Conservation (phyloP, 306 rosid species). For the Pterocarpus macrocarpus region DNA sequence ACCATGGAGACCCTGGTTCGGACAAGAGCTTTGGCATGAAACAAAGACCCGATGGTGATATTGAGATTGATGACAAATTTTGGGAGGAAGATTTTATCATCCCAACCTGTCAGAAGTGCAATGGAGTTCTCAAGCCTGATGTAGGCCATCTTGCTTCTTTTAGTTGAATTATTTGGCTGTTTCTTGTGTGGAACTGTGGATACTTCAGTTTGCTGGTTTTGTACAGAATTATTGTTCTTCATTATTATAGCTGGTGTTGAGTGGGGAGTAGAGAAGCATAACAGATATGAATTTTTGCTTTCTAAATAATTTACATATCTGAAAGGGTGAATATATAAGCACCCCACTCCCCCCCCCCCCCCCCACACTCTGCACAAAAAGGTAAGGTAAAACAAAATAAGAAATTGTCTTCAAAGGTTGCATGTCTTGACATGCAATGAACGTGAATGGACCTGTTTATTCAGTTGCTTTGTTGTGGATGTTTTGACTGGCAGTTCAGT, state of each 20-base stretch:
- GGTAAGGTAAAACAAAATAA: not conserved
- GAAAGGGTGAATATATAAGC: not conserved
- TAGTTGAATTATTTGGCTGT: constrained; percentile 25
- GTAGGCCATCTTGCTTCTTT: constrained; percentile 58
- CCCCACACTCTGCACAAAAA: not conserved
- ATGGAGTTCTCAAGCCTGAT: constrained; percentile 92
- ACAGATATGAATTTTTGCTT: not conserved
- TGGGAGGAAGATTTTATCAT: constrained; percentile 93
- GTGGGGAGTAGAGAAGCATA: constrained; percentile 21
- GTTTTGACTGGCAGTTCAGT: no score
- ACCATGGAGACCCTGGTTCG: constrained; percentile 75
- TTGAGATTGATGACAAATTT: constrained; percentile 90
- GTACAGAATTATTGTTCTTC: constrained; percentile 12
- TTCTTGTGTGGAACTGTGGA: not conserved
- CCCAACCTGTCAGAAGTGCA: constrained; percentile 86
- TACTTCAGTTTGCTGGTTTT: constrained; percentile 13
- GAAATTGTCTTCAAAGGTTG: not conserved
- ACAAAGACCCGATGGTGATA: constrained; percentile 98
- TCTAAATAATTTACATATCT: not conserved
- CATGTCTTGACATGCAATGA: not conserved
- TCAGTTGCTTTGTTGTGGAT: not conserved
- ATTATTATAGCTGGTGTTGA: constrained; percentile 4
- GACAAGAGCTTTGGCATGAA: constrained; percentile 94
- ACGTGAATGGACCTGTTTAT: constrained; percentile 4
- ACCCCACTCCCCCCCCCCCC: not conserved